phyloP scores from a whole-genome alignment of 1,139 yeast genomes.

The Suzukiozyma palmioleophila region DNA sequence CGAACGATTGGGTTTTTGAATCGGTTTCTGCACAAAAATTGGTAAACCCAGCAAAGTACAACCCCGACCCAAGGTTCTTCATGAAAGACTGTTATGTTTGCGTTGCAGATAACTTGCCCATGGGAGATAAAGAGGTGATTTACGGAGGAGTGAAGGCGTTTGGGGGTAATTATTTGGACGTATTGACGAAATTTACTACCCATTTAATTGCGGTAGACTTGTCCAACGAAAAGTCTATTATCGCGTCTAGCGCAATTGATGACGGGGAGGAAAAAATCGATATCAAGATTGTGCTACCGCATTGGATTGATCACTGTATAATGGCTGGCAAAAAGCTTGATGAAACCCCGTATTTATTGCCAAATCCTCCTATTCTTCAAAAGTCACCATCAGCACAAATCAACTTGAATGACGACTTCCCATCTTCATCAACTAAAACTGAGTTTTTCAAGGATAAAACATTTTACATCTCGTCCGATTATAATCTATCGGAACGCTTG shows the following conservation, averaged over 20 bases:
- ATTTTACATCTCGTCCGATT: conserved; percentile 31
- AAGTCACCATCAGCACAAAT: conserved; percentile 3
- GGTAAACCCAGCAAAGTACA: conserved; percentile 48
- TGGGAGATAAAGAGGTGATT: conserved; percentile 60
- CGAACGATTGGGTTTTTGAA: conserved; percentile 58
- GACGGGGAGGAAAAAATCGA: conserved; percentile 27
- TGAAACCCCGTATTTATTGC: conserved; percentile 50
- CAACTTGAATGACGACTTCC: conserved; percentile 2
- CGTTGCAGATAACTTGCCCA: conserved; percentile 52
- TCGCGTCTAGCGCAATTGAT: conserved; percentile 37
- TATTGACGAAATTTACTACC: conserved; percentile 67
- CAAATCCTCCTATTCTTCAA: conserved; percentile 18
- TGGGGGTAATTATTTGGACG: conserved; percentile 70
- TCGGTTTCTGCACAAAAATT: conserved; percentile 41
- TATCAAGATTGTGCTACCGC: conserved; percentile 66
- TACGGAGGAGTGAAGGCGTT: conserved; percentile 64
- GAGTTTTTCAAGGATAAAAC: conserved; percentile 21
- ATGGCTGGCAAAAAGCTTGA: conserved; percentile 46
- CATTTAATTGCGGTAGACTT: conserved; percentile 64
- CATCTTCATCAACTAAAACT: conserved; percentile 5
- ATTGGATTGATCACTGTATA: conserved; percentile 74
- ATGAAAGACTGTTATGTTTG: conserved; percentile 61
- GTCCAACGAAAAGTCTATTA: conserved; percentile 46
- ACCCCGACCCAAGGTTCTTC: conserved; percentile 68
- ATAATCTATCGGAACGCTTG: conserved; percentile 28